Base-by-base conservation (phyloP, 768 basidiomycete species). In the Gyrodon lividus region DNA sequence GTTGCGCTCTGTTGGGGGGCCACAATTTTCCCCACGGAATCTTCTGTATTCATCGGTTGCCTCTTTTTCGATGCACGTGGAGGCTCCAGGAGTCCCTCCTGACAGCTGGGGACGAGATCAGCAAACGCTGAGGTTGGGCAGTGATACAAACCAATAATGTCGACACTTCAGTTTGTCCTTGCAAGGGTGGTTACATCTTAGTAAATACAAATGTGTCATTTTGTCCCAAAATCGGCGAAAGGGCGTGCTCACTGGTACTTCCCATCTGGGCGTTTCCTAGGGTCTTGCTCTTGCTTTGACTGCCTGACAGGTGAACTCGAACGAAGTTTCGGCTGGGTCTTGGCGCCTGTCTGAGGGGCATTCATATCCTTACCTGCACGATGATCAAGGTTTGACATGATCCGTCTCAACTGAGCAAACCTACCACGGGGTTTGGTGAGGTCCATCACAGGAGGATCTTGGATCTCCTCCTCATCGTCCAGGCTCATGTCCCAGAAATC, bases 151-250 rank as follows among this genome's bases (percentile, higher is more conserved):
- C 91, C 91, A 92, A 31, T 84, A 64, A 71, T 93, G 91, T 22
- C 84, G 79, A 62, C 91, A 93, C 38, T 72, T 76, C 4, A 72
- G 69, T 67, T 91, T 92, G 60, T 90, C 82, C 64, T 86, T 89
- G 75, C 91, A 93, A 19, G 77, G 46, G 58, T 93, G 91, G 58
- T 88, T 87, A 61, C 91, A 93, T 44, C 89, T 90, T 34, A 49
- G 9, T 37, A 39, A 35, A 28, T n/a, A n/a, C 44, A n/a, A 24
- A 31, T 16, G 14, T 17, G 24, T 48, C 19, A 46, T 7, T 19
- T 24, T 28, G 20, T n/a, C 43, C 10, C 9, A 12, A n/a, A 28
- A 14, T 26, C n/a, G 14, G 39, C 44, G 26, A 26, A 12, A 31
- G 37, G 10, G 34, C 4, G 12, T 40, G 53, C 78, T 52, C 57